phyloP scores from a whole-genome alignment of 1,284 basidiomycete genomes.

The Sanghuangporus baumii region DNA sequence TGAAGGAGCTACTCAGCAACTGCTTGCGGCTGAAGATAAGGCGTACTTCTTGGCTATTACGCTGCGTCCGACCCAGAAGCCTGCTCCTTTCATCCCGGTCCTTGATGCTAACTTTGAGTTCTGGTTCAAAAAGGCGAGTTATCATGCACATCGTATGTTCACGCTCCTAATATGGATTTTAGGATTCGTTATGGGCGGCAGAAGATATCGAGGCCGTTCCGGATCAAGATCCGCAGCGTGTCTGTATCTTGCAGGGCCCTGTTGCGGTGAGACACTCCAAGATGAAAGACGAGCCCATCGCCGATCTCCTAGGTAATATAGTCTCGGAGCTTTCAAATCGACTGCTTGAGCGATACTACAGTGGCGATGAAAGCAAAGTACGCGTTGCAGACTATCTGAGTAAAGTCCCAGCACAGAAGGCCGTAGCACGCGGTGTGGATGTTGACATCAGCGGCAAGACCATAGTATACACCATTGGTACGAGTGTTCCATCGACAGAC shows the following conservation, averaged over 20 bases:
- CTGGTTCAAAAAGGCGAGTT: conserved; percentile 93
- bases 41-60: conserved; percentile 94
- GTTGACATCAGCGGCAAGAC: conserved; percentile 40
- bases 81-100: conserved; percentile 97
- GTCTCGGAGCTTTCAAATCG: conserved; percentile 73
- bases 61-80: conserved; percentile 95
- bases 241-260: conserved; percentile 96
- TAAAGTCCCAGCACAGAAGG: conserved; percentile 33
- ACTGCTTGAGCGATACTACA: conserved; percentile 80
- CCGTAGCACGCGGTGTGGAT: conserved; percentile 42
- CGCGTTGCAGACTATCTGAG: conserved; percentile 88
- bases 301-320: conserved; percentile 87
- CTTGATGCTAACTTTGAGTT: conserved; percentile 92
- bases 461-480: conserved; percentile 54
- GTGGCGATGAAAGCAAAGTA: conserved; percentile 71
- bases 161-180: conserved; percentile 15
- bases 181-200: conserved; percentile 97
- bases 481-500: conserved; percentile 50
- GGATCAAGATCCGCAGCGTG: conserved; percentile 96
- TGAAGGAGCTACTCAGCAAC: conserved; percentile 75
- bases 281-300: conserved; percentile 90
- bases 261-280: conserved; percentile 88
- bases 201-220: conserved; percentile 99
- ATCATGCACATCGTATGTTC: background rate
- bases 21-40: conserved; percentile 92